A percentile compares a stretch with the other conserved stretches of the same genome.
Conservation (phyloP, 345 rosid species). For the Rubroshorea leprosula region DNA sequence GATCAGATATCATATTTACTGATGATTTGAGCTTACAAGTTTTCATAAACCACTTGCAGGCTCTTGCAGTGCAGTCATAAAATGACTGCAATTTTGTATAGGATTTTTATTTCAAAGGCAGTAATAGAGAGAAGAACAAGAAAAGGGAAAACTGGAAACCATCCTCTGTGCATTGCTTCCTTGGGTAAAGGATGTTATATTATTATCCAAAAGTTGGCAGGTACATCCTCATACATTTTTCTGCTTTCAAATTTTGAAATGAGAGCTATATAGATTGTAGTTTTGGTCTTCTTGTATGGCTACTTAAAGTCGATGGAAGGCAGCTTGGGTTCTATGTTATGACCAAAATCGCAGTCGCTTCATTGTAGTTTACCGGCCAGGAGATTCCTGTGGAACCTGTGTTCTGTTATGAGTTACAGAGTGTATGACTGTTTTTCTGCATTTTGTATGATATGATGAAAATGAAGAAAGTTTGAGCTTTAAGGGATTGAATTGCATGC, state of each 20-base stretch:
- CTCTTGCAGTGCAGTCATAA: conserved; percentile 66
- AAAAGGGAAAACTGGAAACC: neutral
- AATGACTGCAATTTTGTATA: conserved; percentile 7
- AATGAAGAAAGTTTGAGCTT: no score
- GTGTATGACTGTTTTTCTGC: neutral
- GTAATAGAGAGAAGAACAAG: neutral
- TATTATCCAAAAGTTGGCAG: no score
- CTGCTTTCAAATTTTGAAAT: neutral
- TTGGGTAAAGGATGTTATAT: neutral
- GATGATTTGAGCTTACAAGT: conserved; percentile 91
- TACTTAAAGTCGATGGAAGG: no score
- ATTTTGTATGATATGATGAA: neutral
- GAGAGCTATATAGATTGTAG: neutral
- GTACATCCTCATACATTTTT: neutral
- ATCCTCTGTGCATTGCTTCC: conserved; percentile 1
- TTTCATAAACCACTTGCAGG: conserved; percentile 73
- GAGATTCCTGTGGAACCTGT: neutral
- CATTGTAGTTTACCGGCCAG: neutral
- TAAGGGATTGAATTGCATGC: no score
- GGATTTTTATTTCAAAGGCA: neutral
- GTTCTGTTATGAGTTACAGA: no score
- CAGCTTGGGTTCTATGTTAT: no score
- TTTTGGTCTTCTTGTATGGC: neutral
- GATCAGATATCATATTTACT: conserved; percentile 63
- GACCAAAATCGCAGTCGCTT: neutral